Evolutionary conservation across 768 basidiomycete species (phyloP).

Genomic region (Tricholoma sp.): DNA sequence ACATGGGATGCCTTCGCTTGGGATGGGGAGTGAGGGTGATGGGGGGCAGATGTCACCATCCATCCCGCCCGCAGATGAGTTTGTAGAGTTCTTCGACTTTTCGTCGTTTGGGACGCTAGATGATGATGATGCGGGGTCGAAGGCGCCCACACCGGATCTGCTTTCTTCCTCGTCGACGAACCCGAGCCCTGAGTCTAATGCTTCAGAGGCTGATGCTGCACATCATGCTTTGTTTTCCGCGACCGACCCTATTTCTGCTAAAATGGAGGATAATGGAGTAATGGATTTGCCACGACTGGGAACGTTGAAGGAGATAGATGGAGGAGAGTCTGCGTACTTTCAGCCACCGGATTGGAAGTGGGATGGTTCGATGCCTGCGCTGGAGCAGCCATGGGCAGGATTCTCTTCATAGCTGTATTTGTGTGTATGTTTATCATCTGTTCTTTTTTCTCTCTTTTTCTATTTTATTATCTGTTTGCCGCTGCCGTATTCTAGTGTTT

Average conservation of each 20-base stretch:
- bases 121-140: conserved; percentile 56
- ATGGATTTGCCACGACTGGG: conserved; percentile 53
- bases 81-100: conserved; percentile 66
- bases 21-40: conserved; percentile 28
- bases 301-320: conserved; percentile 66
- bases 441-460: conserved; percentile 32
- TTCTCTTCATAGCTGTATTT: conserved; percentile 43
- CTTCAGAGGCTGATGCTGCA: conserved; percentile 49
- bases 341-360: conserved; percentile 63
- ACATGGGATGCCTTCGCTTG: conserved; percentile 28
- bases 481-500: conserved; percentile 6
- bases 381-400: conserved; percentile 73
- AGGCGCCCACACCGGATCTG: conserved; percentile 72
- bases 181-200: conserved; percentile 67
- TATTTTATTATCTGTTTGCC: conserved; percentile 16
- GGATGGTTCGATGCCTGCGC: conserved; percentile 59
- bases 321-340: conserved; percentile 70
- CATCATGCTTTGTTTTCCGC: conserved; percentile 38
- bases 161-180: conserved; percentile 67
- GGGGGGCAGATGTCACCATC: conserved; percentile 10
- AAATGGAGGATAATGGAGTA: conserved; percentile 42
- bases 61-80: conserved; percentile 37
- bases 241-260: conserved; percentile 34
- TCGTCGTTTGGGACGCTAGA: conserved; percentile 52
- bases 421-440: conserved; percentile 25